phyloP scores from a whole-genome alignment of 2,329 filamentous ascomycete species.

The Arthrobotrys sinensis region DNA sequence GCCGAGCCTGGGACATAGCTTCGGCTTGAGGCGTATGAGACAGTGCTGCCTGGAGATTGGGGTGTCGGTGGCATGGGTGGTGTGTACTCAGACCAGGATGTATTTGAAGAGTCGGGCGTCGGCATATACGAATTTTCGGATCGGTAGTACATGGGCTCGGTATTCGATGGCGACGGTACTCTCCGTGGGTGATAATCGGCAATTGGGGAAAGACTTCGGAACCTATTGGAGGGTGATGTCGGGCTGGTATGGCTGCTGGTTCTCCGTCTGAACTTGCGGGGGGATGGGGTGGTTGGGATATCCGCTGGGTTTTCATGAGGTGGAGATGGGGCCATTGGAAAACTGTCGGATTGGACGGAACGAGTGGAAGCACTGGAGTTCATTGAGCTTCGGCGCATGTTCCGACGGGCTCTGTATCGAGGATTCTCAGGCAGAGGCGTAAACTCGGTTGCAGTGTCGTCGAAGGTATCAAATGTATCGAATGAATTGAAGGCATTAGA shows the following conservation, averaged over 20 bases:
- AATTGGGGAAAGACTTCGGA: constrained; percentile 56
- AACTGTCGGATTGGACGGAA: constrained; percentile 37
- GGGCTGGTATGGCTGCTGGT: constrained; percentile 42
- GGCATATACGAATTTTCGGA: constrained; percentile 32
- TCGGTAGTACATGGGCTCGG: constrained; percentile 31
- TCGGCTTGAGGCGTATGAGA: constrained; percentile 51
- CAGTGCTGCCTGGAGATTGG: constrained; percentile 45
- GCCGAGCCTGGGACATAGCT: constrained; percentile 31
- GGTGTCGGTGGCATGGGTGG: constrained; percentile 35
- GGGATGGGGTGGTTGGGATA: constrained; percentile 29
- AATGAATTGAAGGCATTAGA: constrained; percentile 40
- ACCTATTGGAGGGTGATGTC: constrained; percentile 42
- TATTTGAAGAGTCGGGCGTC: constrained; percentile 42
- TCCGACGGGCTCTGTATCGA: constrained; percentile 37
- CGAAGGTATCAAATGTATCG: constrained; percentile 31
- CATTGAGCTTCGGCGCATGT: constrained; percentile 47
- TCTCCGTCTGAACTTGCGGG: constrained; percentile 36
- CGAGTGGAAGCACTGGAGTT: constrained; percentile 37
- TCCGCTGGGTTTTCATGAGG: constrained; percentile 18
- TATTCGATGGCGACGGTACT: constrained; percentile 18
- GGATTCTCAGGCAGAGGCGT: constrained; percentile 37
- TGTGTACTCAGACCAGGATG: constrained; percentile 47
- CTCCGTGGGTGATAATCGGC: constrained; percentile 42
- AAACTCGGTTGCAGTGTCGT: constrained; percentile 51
- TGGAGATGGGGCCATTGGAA: constrained; percentile 39